Base-by-base conservation (phyloP, 108 stramenopile genomes). In the Bacterosira constricta region DNA sequence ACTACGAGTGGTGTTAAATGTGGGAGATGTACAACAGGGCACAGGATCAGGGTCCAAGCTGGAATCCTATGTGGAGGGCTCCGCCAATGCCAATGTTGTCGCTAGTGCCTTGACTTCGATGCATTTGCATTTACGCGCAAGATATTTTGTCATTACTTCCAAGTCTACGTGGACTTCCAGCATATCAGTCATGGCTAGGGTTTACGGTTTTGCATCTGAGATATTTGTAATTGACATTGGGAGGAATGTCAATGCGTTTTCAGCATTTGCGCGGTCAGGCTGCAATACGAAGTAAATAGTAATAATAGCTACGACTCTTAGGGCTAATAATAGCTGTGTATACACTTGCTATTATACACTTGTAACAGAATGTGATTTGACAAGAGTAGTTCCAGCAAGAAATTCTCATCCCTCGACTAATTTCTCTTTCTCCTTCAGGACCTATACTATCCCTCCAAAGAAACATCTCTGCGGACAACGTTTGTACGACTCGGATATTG, bases 11-110 rank as follows among this genome's bases (percentile, higher is more conserved):
- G 39, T 77, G 15, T 25, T 50, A 1, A 77, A 77, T 68, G 56
- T 69, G 17, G 76, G 69, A 2, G 76, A 77, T 57, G 55, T 70
- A 13, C 76, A 77, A 38, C 76, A 77, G 56, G 76, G 76, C 12
- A 77, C 76, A 9, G 76, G 76, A 5, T 77, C 76, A 0, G 76
- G 68, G 8, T 57, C 76, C n/a, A 77, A 49, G 26, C 52, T 77
- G 20, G 76, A 77, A 58, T 34, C 51, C 12, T 77, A 77, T 52
- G 52, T 54, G 0, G 55, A 64, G 12, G 55, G 47, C 7, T 54
- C 62, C 10, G 39, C 44, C 41, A 70, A 77, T 64, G 69, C 35
- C 18, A 47, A 52, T 46, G 69, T 77, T 10, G 56, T 70, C 25
- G 36, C 69, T 3, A 50, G 50, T 17, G 76, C 76, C 3, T 25